Base-by-base conservation (phyloP, 2,329 filamentous ascomycete species). In the Sporothrix variecibatus region DNA sequence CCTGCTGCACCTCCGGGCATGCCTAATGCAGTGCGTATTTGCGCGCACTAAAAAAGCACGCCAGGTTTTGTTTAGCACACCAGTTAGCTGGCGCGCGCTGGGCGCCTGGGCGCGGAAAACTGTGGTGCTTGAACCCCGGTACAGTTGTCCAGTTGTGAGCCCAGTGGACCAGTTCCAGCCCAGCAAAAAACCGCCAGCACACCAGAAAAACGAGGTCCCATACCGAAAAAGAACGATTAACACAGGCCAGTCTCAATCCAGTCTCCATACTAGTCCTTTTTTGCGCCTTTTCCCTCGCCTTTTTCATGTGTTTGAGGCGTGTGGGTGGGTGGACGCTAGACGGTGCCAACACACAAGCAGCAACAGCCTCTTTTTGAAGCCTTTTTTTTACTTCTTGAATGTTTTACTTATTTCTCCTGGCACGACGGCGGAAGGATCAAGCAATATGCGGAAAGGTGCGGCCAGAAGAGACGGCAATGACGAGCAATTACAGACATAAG, bases 381-480 rank as follows among this genome's bases (percentile, higher is more conserved):
- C 17, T 58, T 7, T 38, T 20, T 70, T 71, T 28, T 43, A 58
- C 11, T 6, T n/a, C 62, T 23, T 34, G n/a, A 46, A 26, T 62
- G 15, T 17, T 34, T 11, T 49, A 51, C 23, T 26, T 64, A 7
- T 38, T 26, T 40, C 38, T 51, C 38, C 56, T 38, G 20, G 26
- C 28, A 43, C n/a, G 17, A 28, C 56, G 68, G 60, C 51, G 58
- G 67, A n/a, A 71, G 40, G 65, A 65, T 71, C 65, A 73, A 56
- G 67, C 72, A 73, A 73, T 43, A 73, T 71, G 31, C 38, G 72
- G 67, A 56, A 73, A 71, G 67, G 72, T 69, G 51, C 65, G 72
- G 72, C 53, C 64, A 51, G 62, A 46, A 46, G 28, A 34, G 51
- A 68, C 53, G 72, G 72, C 40, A 34, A 65, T 72, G 56, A 26